Evolutionary conservation across 2,329 filamentous ascomycete genomes (phyloP), one percentile per base, ranked within the genome.

Genomic region (Clonostachys rosea): DNA sequence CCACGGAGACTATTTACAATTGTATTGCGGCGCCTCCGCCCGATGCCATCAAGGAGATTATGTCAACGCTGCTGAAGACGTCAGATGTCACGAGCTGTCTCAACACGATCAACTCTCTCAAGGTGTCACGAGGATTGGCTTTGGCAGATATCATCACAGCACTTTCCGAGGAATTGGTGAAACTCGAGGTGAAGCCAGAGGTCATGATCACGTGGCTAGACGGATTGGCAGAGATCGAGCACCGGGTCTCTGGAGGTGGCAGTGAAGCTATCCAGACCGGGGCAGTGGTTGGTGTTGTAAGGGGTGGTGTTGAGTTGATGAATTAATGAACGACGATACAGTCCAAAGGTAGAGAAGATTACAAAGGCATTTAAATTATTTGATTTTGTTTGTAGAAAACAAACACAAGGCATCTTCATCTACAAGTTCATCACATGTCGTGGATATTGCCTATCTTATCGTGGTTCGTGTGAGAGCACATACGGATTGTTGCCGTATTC

Each of bases 1-100:
- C 96, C 55, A 96, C 88, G 35, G 87, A 96, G 63, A 90, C 89
- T 8, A 97, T 99, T 60, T 99, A 96, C 75, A 91, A 91, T 67
- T 99, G 94, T 67, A 95, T 99, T 61, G 94, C 94, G 9, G 92
- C 92, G 2, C 94, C 94, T 5, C 91, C 95, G 55, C 94, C 94
- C 1, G 83, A 86, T 20, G 92, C 96, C 58, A 90, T 97, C 60
- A 78, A 81, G 54, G 83, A 87, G 56, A 97, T 99, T 46, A 76
- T 91, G 54, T 79, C 86, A 54, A 95, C 90, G 1, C 76, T 99
- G 34, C 79, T 97, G 30, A 84, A 80, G 47, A 96, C 89, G 3
- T 81, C 83, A 46, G 92, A 99, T 61, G 88, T 99, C 43, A 95
- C 88, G 2, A 89, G 88, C 34, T 96, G 92, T 61, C 75, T 99